Conservation (phyloP, 805 yeast species). For the Saturnispora bothae region DNA sequence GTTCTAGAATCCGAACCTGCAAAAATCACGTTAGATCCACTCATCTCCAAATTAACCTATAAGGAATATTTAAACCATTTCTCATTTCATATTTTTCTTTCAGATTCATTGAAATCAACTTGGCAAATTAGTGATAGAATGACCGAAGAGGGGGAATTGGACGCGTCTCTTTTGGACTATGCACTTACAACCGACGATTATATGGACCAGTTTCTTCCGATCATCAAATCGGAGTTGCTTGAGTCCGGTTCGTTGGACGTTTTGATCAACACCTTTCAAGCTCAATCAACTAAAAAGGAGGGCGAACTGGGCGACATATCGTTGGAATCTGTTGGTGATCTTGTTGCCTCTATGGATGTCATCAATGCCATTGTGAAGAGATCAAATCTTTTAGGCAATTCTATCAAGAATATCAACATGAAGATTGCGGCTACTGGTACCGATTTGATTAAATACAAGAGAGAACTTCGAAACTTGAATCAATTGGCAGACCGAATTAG, state of each 20-base stretch:
- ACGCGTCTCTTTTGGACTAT: constrained; percentile 17
- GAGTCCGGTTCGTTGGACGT: constrained; percentile 42
- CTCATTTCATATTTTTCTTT: no score
- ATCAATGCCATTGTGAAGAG: constrained; percentile 51
- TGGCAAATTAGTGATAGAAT: background rate
- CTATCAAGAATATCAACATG: constrained; percentile 44
- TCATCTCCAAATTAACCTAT: no score
- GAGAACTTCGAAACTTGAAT: constrained; percentile 46
- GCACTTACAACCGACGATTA: constrained; percentile 55
- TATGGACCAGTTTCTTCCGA: constrained; percentile 70
- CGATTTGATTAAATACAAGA: constrained; percentile 53
- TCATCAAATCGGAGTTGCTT: constrained; percentile 52
- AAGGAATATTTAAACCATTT: no score
- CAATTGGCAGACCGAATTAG: constrained; percentile 57
- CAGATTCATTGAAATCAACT: background rate
- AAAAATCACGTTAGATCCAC: no score
- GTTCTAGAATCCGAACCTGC: no score
- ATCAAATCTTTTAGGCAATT: constrained; percentile 46
- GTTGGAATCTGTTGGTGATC: constrained; percentile 46
- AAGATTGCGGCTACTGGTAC: constrained; percentile 55
- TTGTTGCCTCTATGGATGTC: constrained; percentile 48
- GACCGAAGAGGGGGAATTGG: constrained; percentile 1
- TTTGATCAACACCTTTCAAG: constrained; percentile 44
- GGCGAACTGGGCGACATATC: constrained; percentile 52
- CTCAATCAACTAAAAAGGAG: constrained; percentile 49